A percentile compares a stretch with the other conserved stretches of the same genome.
Evolutionary conservation across 2,329 filamentous ascomycete genomes (phyloP).

Genomic region (Colletotrichum musicola): DNA sequence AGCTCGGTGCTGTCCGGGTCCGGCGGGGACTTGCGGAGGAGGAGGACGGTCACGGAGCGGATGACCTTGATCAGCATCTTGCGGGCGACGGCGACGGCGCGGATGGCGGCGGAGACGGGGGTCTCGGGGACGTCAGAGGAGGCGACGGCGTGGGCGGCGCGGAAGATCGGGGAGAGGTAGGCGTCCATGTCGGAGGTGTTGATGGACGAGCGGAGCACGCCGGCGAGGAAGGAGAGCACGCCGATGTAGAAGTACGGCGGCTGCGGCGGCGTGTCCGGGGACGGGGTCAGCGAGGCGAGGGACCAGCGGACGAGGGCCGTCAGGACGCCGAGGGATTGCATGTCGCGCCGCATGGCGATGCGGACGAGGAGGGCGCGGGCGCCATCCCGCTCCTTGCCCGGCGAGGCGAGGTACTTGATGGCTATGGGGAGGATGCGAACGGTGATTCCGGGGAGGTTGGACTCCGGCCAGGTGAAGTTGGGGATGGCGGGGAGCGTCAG

Average conservation of each 20-base stretch:
- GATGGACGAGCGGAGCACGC: slow-evolving; percentile 75
- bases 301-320: slow-evolving; percentile 78
- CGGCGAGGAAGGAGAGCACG: slow-evolving; percentile 82
- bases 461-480: slow-evolving; percentile 65
- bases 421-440: slow-evolving; percentile 78
- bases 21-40: slow-evolving; percentile 65
- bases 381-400: slow-evolving; percentile 90
- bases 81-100: slow-evolving; percentile 81
- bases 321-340: slow-evolving; percentile 82
- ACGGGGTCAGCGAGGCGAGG: slow-evolving; percentile 68
- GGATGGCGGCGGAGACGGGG: slow-evolving; percentile 65
- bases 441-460: slow-evolving; percentile 76
- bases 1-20: slow-evolving; percentile 61
- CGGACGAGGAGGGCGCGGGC: slow-evolving; percentile 87
- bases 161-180: slow-evolving; percentile 76
- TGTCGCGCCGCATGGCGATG: slow-evolving; percentile 86
- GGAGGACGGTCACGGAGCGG: slow-evolving; percentile 77
- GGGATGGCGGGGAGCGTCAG: slow-evolving; percentile 56
- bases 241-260: slow-evolving; percentile 84
- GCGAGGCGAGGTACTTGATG: slow-evolving; percentile 76
- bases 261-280: slow-evolving; percentile 50
- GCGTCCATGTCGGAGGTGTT: slow-evolving; percentile 81
- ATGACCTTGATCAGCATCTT: slow-evolving; percentile 90
- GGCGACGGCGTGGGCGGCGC: slow-evolving; percentile 71
- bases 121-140: slow-evolving; percentile 58